Base-by-base conservation (phyloP, 495 filamentous ascomycete genomes). In the Penicillium canariense region DNA sequence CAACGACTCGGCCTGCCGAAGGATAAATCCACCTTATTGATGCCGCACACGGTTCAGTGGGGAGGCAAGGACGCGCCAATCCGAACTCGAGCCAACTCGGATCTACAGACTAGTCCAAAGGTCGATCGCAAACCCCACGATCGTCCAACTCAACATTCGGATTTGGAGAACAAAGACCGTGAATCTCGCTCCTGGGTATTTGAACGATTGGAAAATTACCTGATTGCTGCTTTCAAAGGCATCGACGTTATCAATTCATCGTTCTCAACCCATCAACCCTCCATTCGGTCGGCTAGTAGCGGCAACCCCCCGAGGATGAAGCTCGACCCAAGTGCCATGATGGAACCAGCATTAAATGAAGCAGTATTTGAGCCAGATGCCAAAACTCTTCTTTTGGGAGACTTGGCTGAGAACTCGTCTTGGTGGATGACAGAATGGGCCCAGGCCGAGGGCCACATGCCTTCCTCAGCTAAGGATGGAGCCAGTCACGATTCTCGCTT, bases 391-490 rank as follows among this genome's bases (percentile, higher is more conserved):
- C 76, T 93, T 11, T 66, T 91, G n/a, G 90, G 89, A 12, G 83
- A 93, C 54, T 72, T 94, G 55, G 86, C 86, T 0, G 89, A 94
- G 66, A 94, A 93, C 64, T 89, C 89, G 2, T 81, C 81, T 12
- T 94, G 89, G 90, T 94, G 89, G 89, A 87, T 83, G 47, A 86
- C 84, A 18, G 76, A 80, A 52, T 62, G 66, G 53, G 66, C 72
- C 10, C 60, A 68, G 40, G 48, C 54, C 7, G 65, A 65, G 38
- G 60, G 63, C 3, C 54, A 59, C 9, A 57, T 60, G 38, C 63
- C 62, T 47, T 30, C 58, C 1, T 58, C 58, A 49, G 25, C 61
- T 0, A 69, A 64, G 54, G 69, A 71, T 7, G 70, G 62, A 42
- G 27, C 36, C 15, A 43, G 59, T 0, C 59, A 55, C 34, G 59